Percentiles rank a stretch among this genome's conserved stretches.
Evolutionary conservation across 108 stramenopile species (phyloP).

Genomic region (Bacterosira constricta): DNA sequence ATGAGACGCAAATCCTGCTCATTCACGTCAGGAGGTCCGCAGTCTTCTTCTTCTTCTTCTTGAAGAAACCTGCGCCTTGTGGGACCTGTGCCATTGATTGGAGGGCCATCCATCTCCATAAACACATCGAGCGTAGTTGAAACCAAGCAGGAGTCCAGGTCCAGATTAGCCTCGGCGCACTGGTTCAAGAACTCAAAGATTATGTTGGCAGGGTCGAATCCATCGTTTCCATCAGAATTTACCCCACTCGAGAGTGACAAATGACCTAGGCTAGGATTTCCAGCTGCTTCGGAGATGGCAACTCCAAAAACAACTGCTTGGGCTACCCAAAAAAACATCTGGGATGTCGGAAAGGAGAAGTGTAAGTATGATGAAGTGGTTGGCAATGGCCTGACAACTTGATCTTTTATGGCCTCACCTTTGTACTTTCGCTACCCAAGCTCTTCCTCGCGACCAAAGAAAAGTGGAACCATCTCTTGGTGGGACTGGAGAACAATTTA

Average conservation of each 20-base stretch:
- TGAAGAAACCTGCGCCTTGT: not conserved
- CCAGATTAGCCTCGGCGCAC: slow-evolving; percentile 21
- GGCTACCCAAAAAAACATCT: slow-evolving; percentile 1
- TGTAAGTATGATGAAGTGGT: no score
- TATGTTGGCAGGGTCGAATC: slow-evolving; percentile 3
- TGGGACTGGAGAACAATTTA: no score
- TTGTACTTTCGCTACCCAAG: no score
- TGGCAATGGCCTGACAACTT: no score
- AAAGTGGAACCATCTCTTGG: no score
- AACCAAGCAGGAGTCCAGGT: slow-evolving; percentile 24
- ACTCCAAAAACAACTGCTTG: slow-evolving; percentile 11
- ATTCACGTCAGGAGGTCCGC: slow-evolving; percentile 5
- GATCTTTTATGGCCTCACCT: no score
- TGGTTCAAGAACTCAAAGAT: slow-evolving; percentile 12
- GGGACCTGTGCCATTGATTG: not conserved
- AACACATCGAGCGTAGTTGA: slow-evolving; percentile 11
- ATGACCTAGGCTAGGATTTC: not conserved
- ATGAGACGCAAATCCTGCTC: slow-evolving; percentile 8
- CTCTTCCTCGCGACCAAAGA: no score
- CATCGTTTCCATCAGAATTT: not conserved
- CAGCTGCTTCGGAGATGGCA: not conserved
- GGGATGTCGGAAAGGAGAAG: no score
- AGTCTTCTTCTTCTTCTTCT: slow-evolving; percentile 4
- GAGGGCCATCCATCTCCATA: not conserved
- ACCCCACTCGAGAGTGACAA: not conserved